Evolutionary conservation across 768 basidiomycete genomes (phyloP), one percentile per base, ranked within the genome.

Genomic region (Podaxis sp.): DNA sequence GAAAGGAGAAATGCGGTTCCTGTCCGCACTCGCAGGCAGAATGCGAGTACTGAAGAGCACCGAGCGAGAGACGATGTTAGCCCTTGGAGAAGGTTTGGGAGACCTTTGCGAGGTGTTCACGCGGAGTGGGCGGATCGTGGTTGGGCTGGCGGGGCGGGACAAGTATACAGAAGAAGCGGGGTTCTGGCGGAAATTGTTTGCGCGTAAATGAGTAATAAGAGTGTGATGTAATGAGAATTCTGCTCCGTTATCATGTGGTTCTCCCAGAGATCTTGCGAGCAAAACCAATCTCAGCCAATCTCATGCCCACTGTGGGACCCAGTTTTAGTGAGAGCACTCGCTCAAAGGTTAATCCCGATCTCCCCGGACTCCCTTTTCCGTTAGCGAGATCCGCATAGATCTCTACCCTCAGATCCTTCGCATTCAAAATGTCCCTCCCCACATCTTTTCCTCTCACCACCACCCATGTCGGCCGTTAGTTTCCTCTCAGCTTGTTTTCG

Each of bases 61-160:
- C 3, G 71, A 75, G 7, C 70, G 71, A 13, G 81, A 81, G 56
- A 71, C 72, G 0, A 74, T 82, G 20, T 51, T 55, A 36, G 37
- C 55, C 3, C 24, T 44, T 28, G 51, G 62, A 7, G 54, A 53
- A 28, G 67, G 62, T 1, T 73, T 72, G 49, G 66, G 74, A 37
- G 76, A 82, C 56, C 78, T 77, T 54, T 80, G 81, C 66, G 73
- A 78, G 52, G 64, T 82, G 28, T 68, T 56, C 28, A 71, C 79
- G 17, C 71, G 72, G 20, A 69, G 64, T 44, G 82, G 82, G 12
- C 75, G 73, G 52, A 64, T 84, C 37, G 66, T 78, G n/a, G 69
- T 84, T 7, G 82, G 82, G 28, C 62, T 84, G 54, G 75, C 74
- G 55, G 80, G 78, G 12, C 68, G 70, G 59, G 83, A 84, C 65